These are phyloP conservation scores for Piedraia hortae DNA, from an alignment of 2,329 filamentous ascomycete genomes.

Conservation along the genomic window DNA sequence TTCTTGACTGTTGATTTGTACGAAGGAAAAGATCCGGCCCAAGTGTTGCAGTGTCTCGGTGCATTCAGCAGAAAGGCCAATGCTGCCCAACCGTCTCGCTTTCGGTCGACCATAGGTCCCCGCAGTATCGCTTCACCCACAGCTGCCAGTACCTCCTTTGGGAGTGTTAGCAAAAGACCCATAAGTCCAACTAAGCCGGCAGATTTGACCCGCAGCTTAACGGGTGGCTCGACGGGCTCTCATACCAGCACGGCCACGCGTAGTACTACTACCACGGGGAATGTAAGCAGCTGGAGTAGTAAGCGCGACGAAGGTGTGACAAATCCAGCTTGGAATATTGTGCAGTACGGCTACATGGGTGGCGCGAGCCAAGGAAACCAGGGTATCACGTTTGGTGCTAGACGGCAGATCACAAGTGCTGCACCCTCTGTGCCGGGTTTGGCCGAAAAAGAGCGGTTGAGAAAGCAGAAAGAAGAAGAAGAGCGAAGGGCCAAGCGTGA, in stretches of 20 bases:
- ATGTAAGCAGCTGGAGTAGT: conserved; percentile 79
- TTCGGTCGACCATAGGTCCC: conserved; percentile 50
- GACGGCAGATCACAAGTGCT: conserved; percentile 73
- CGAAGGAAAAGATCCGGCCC: conserved; percentile 83
- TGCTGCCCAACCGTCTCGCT: conserved; percentile 40
- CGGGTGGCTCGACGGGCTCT: conserved; percentile 26
- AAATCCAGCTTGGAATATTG: conserved; percentile 87
- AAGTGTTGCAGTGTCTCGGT: conserved; percentile 75
- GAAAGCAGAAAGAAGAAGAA: conserved; percentile 27
- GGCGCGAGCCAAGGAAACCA: conserved; percentile 89
- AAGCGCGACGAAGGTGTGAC: conserved; percentile 55
- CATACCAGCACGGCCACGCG: conserved; percentile 13
- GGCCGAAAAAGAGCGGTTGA: conserved; percentile 55
- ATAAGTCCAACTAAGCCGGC: conserved; percentile 8
- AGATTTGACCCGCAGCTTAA: conserved; percentile 13
- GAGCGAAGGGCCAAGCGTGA: conserved; percentile 23
- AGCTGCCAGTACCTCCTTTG: conserved; percentile 3
- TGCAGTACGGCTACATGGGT: conserved; percentile 95
- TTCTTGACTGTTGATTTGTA: conserved; percentile 94
- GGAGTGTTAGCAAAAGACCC: conserved; percentile 3
- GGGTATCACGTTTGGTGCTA: conserved; percentile 71
- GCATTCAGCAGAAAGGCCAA: conserved; percentile 79
- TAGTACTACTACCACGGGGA: conserved; percentile 18
- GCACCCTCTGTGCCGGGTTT: conserved; percentile 52
- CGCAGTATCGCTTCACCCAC: conserved; percentile 13